Percentiles rank a stretch among this genome's conserved stretches.
Evolutionary conservation across 2,329 filamentous ascomycete genomes (phyloP).

Genomic region (Colletotrichum cereale): DNA sequence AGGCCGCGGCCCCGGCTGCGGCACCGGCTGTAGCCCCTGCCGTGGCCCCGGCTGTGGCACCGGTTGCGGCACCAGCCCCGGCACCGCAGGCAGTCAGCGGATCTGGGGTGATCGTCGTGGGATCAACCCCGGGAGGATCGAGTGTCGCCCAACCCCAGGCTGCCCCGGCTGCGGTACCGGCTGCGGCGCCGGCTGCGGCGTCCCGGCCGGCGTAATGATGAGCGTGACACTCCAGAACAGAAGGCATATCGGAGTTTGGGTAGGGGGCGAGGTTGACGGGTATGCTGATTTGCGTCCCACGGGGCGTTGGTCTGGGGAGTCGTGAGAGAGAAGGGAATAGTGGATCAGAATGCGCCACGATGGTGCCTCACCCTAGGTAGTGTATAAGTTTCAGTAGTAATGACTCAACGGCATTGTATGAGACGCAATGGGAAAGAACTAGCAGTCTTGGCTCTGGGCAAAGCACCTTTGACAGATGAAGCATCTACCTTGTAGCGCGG

Average conservation of each 20-base stretch:
- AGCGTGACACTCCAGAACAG: neutral
- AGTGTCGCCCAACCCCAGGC: conserved; percentile 5
- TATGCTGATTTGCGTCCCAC: neutral
- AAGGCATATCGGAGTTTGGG: neutral
- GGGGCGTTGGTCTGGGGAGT: neutral
- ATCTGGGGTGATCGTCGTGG: conserved; percentile 23
- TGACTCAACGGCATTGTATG: neutral
- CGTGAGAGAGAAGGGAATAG: neutral
- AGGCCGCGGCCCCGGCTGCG: neutral
- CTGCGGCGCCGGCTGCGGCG: conserved; percentile 9
- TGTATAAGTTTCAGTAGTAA: neutral
- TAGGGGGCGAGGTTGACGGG: neutral
- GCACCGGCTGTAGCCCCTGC: neutral
- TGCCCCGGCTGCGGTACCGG: neutral
- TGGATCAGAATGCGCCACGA: neutral
- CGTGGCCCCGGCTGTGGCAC: neutral
- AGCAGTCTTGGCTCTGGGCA: neutral
- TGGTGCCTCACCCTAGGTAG: neutral
- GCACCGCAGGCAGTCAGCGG: conserved; percentile 12
- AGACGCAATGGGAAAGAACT: neutral
- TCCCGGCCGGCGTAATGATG: neutral
- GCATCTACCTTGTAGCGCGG: neutral
- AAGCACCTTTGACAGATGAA: neutral
- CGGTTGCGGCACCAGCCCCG: neutral
- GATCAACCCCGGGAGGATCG: conserved; percentile 24